Evolutionary conservation across 305 asterid species (phyloP), one percentile per base, ranked within the genome.

Genomic region (Salvia sclarea): DNA sequence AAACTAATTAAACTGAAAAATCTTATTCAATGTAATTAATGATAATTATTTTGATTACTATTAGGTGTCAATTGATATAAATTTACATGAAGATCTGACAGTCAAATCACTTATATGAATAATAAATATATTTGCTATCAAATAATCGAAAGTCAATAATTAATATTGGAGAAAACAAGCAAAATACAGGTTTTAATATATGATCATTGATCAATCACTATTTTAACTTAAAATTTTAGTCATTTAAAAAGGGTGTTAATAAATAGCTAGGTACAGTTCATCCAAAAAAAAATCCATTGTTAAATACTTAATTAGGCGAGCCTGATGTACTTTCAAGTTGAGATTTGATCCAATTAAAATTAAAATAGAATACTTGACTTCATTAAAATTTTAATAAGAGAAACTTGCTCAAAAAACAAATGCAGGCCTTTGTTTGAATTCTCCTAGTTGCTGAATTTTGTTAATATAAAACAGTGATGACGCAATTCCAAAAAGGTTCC

Each of bases 341-440:
- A 59, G 64, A 59, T 59, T 10, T 59, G 64, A 37, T 35, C 33
- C 48, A 35, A 24, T 21, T 40, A 11, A 20, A 62, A 41, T 13
- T 18, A 62, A 44, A 24, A 43, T 8, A 41, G 16, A 41, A 61
- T 43, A 43, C 5, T 6, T 20, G 18, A 69, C 66, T 8, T n/a
- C 31, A n/a, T 57, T 18, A 47, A 35, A 58, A 45, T 20, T 31
- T 33, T 12, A 44, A 28, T 57, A 16, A 44, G 6, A 1, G 16
- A 12, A 24, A 12, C 17, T 57, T 18, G 20, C 14, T n/a, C 1
- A 0, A 37, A 50, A 38, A 22, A 54, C 10, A 33, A 59, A 37
- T 61, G 78, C 78, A 60, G 70, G 74, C 74, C 74, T 50, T 66
- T 50, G 22, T 8, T 13, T 61, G 64, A 52, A 64, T 52, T 67